Base-by-base conservation (phyloP, 2,329 filamentous ascomycete genomes). In the Phialophora macrospora region DNA sequence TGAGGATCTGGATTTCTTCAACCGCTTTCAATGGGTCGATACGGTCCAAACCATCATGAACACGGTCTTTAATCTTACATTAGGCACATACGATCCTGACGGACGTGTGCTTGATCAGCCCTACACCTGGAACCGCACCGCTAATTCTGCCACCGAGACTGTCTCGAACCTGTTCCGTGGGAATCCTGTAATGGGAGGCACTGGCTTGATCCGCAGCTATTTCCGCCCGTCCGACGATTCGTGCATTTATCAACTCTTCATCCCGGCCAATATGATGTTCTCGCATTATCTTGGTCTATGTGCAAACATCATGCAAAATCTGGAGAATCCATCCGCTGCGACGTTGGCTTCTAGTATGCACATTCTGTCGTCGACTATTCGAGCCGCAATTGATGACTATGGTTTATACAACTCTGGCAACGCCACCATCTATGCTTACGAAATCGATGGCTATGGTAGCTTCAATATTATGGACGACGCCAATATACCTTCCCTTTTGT, bases 191-290 rank as follows among this genome's bases (percentile, higher is more conserved):
- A 93, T 92, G 72, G 84, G 83, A 71, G 91, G 88, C 24, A 97
- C 94, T 0, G 93, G 92, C 0, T 85, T 99, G 1, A 85, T 98
- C 56, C 88, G 95, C 64, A 96, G 92, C 51, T 93, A 95, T 0
- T 99, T 99, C 80, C 87, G 95, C 1, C 95, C 95, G 3, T 96
- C 92, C 70, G 95, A 99, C 73, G 95, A 99, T 76, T 92, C 95
- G 3, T 96, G 93, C 0, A 97, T 95, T 41, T 82, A 98, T 2
- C 93, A 93, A 52, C 99, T 92, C 81, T 92, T 97, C 75, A 96
- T 98, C 71, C 95, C 95, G 0, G 89, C 92, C 48, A 99, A 99
- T 75, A 95, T 95, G 28, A 93, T 96, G 88, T 57, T 57, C 34
- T 57, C 54, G 22, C 38, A 57, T 34, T 49, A 51, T 38, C 60